Evolutionary conservation across 352 stramenopile species (phyloP), one percentile per base, ranked within the genome.

Genomic region (Phytopythium boreale): DNA sequence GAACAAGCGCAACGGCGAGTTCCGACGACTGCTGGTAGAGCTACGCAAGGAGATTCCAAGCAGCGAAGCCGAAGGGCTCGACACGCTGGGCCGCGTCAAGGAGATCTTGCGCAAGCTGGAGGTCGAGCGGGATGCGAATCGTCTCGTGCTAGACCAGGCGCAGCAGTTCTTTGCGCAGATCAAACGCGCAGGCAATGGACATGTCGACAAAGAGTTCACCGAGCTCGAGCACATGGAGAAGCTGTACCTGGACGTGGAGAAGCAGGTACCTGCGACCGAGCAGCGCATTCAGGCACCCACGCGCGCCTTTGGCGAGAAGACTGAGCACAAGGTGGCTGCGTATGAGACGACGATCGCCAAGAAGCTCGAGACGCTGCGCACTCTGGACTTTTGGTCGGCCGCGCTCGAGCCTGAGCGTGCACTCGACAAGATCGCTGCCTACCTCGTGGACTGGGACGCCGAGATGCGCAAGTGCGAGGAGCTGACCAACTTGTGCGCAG

Each of bases 381-480:
- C 75, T 6, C 71, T 94, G 17, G 85, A 95, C 41, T 95, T 95
- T 27, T 96, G 84, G 84, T 89, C 79, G 2, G 95, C 82, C 7
- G 84, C 87, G 26, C 65, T 94, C 22, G 88, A 95, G 15, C 74
- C 84, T 19, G 87, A 93, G 17, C 91, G 90, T 58, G 87, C 76
- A 2, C 61, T 93, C 2, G 85, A 96, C 62, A 92, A 93, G 63
- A 93, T 96, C 46, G 88, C 91, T 37, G 87, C 66, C 27, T 93
- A 93, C 46, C 68, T 93, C 7, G 72, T 89, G 1, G 83, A 92
- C 52, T 95, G 84, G 76, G 89, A 93, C 9, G 89, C 89, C 57
- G 95, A 98, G 66, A 93, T 89, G 77, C 89, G 92, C 51, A 89
- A 90, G 50, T 88, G 97, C 47, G 92, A 97, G 37, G 89, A 97